Base-by-base conservation (phyloP, 345 rosid genomes). In the Murraya koenigii region DNA sequence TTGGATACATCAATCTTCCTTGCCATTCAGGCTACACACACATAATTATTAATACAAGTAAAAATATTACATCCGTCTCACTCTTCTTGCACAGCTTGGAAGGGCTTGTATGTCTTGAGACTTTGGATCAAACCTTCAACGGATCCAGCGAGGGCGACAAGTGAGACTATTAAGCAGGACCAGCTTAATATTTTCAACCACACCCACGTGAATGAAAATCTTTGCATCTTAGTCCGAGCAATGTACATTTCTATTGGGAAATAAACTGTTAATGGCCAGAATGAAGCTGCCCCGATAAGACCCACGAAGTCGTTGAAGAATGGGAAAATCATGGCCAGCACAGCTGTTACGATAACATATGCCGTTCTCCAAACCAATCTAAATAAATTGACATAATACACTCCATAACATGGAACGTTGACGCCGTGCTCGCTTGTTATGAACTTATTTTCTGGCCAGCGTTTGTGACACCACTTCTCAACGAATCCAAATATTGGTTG, bases 211-310 rank as follows among this genome's bases (percentile, higher is more conserved):
- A 68, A 62, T 1, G 96, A 91, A 79, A 67, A 92, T 83, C 80
- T 91, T 44, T 60, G 78, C 23, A 90, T 72, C 66, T 86, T 88
- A 6, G 86, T 11, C 52, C 90, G 82, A 0, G 89, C 89, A 4
- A 95, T 92, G 89, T 92, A 87, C 96, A 95, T 93, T 82, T 93
- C 92, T 33, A 92, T 79, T 0, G 99, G 99, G 39, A 95, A 93
- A 77, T 91, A 92, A 14, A 95, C 98, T 0, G 99, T 89, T 49
- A 95, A 78, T 3, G 99, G 98, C 94, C 97, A 95, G 77, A 95
- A 95, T 1, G 88, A 82, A 2, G 83, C 83, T 1, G 98, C 95
- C 17, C 99, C 99, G 0, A 95, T 79, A 25, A 95, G 89, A 19
- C 97, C 98, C 61, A 93, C 68, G 75, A 93, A 88, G 56, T 88